These are phyloP conservation scores for Diaporthe sp. DNA, from an alignment of 2,329 filamentous ascomycete species.

Conservation along the genomic window DNA sequence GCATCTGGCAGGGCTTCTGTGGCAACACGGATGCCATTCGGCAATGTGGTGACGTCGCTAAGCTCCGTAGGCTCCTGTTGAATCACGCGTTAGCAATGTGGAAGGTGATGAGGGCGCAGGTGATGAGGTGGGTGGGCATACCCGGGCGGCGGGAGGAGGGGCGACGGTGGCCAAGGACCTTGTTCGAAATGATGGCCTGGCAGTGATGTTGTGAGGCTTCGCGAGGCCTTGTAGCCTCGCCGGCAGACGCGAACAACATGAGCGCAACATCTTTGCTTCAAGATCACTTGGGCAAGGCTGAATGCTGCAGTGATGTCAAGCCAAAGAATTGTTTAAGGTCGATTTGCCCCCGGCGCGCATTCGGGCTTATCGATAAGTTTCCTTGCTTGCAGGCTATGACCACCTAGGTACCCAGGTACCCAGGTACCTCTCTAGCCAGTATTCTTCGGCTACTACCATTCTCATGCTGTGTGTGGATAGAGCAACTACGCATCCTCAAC, in stretches of 20 bases:
- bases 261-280: slow-evolving; percentile 40
- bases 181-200: slow-evolving; percentile 36
- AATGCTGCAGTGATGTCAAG: slow-evolving; percentile 31
- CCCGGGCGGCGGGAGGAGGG: slow-evolving; percentile 36
- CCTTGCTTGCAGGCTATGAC: background rate
- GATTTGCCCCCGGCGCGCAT: slow-evolving; percentile 11
- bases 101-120: background rate
- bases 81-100: slow-evolving; percentile 5
- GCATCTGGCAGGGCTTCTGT: slow-evolving; percentile 95
- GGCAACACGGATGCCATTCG: slow-evolving; percentile 94
- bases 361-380: slow-evolving; percentile 39
- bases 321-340: slow-evolving; percentile 21
- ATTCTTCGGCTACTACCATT: background rate
- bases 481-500: background rate
- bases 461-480: background rate
- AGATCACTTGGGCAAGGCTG: slow-evolving; percentile 11
- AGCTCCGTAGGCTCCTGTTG: slow-evolving; percentile 85
- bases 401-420: background rate
- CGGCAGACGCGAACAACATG: slow-evolving; percentile 39
- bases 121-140: slow-evolving; percentile 11
- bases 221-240: slow-evolving; percentile 37
- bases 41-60: slow-evolving; percentile 87
- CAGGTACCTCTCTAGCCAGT: background rate
- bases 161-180: slow-evolving; percentile 39
- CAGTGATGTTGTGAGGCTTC: slow-evolving; percentile 31